These are phyloP conservation scores for Dictyostelium firmibasis DNA, from an alignment of 78 protist genomes.

Conservation along the genomic window DNA sequence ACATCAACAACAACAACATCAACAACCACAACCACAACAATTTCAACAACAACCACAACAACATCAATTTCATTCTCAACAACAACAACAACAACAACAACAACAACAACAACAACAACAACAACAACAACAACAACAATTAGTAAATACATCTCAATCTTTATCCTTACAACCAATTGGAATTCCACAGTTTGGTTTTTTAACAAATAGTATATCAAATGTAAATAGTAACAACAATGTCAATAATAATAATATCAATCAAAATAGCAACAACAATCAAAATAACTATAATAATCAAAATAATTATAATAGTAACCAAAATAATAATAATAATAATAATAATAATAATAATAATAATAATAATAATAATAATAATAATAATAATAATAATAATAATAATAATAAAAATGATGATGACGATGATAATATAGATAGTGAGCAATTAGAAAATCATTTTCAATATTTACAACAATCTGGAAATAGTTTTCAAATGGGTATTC, in stretches of 20 bases:
- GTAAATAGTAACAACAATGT: background rate
- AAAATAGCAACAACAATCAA: background rate
- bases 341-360: no score
- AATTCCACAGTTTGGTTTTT: background rate
- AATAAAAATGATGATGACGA: background rate
- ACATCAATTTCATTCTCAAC: background rate
- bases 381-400: background rate
- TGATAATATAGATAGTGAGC: background rate
- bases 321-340: no score
- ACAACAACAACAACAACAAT: background rate
- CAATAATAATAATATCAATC: background rate
- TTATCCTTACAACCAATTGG: constrained; percentile 6
- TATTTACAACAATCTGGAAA: background rate
- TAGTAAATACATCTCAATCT: background rate
- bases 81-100: background rate
- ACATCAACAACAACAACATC: constrained; percentile 19
- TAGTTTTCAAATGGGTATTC: background rate
- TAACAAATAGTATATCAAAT: background rate
- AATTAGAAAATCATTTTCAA: background rate
- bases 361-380: background rate
- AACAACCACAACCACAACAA: background rate
- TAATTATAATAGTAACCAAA: background rate
- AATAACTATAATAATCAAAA: no score
- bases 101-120: background rate
- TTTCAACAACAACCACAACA: background rate